These are phyloP conservation scores for Trichosporon sp. DNA, from an alignment of 1,284 basidiomycete species.

Conservation along the genomic window DNA sequence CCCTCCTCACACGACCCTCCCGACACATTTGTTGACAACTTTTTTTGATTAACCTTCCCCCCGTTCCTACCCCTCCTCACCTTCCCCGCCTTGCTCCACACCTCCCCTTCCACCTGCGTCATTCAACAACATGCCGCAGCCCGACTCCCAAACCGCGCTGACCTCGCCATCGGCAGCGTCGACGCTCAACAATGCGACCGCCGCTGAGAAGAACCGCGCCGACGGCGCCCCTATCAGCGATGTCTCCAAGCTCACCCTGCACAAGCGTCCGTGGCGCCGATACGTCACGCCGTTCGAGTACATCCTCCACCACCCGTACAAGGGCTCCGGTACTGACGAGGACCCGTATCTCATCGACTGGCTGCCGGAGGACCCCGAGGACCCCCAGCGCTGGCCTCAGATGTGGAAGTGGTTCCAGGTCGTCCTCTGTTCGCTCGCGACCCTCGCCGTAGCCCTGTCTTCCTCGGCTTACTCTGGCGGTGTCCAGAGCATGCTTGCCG, in stretches of 20 bases:
- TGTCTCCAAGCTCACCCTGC: slow-evolving; percentile 21
- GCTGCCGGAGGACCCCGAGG: slow-evolving; percentile 34
- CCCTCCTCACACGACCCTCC: not conserved
- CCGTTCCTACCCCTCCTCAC: not conserved
- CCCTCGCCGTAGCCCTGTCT: slow-evolving; percentile 39
- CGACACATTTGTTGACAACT: not conserved
- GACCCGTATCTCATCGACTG: slow-evolving; percentile 50
- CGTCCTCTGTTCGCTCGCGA: slow-evolving; percentile 25
- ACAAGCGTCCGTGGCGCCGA: slow-evolving; percentile 36
- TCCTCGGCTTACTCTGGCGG: slow-evolving; percentile 38
- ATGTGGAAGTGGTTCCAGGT: slow-evolving; percentile 38
- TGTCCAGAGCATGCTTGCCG: slow-evolving; percentile 22
- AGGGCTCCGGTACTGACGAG: slow-evolving; percentile 45
- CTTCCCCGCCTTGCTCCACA: not conserved
- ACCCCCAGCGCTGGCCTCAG: slow-evolving; percentile 37
- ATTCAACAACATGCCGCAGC: not conserved
- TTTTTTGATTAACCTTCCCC: not conserved
- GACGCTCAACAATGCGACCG: not conserved
- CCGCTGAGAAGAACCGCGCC: not conserved
- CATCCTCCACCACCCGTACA: slow-evolving; percentile 45
- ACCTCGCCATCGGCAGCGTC: not conserved
- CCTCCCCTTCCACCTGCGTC: not conserved
- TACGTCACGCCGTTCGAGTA: slow-evolving; percentile 45
- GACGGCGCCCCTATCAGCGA: not conserved
- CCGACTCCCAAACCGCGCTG: not conserved